Conservation (phyloP, 129 eudicot genomes). For the Lactuca sativa region DNA sequence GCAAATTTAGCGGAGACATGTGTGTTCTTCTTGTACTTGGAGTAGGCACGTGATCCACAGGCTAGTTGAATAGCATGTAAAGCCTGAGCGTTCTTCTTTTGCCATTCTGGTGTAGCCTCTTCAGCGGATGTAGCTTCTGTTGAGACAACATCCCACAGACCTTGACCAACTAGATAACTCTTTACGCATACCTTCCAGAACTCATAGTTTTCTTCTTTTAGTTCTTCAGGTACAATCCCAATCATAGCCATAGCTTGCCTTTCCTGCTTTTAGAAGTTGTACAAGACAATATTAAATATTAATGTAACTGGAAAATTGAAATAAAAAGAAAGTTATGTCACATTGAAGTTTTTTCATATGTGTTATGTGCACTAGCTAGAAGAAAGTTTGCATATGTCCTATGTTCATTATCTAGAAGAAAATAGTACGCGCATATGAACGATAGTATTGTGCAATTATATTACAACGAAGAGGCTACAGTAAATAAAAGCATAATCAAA, state of each 20-base stretch:
- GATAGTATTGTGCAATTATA: not conserved
- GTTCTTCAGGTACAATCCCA: constrained; percentile 43
- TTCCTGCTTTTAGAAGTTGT: not conserved
- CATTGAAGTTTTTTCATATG: not conserved
- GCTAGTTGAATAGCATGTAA: constrained; percentile 56
- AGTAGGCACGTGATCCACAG: constrained; percentile 41
- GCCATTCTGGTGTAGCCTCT: constrained; percentile 32
- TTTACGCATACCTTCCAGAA: constrained; percentile 48
- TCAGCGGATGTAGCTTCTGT: constrained; percentile 23
- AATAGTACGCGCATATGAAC: not conserved
- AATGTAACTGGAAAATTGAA: too few relatives aligned
- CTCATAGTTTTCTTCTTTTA: constrained; percentile 56
- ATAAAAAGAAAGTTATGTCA: not conserved
- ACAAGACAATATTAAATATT: not conserved
- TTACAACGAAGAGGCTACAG: not conserved
- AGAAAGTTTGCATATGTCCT: not conserved
- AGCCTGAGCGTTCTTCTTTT: constrained; percentile 45
- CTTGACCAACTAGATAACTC: constrained; percentile 50
- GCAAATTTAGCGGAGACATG: constrained; percentile 38
- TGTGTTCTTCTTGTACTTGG: constrained; percentile 40
- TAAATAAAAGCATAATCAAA: not conserved
- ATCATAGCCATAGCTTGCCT: constrained; percentile 23
- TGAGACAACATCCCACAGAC: constrained; percentile 46
- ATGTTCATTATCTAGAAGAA: not conserved
- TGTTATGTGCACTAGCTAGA: not conserved